Base-by-base conservation (phyloP, 2,329 filamentous ascomycete genomes). In the Aspergillus sp. region DNA sequence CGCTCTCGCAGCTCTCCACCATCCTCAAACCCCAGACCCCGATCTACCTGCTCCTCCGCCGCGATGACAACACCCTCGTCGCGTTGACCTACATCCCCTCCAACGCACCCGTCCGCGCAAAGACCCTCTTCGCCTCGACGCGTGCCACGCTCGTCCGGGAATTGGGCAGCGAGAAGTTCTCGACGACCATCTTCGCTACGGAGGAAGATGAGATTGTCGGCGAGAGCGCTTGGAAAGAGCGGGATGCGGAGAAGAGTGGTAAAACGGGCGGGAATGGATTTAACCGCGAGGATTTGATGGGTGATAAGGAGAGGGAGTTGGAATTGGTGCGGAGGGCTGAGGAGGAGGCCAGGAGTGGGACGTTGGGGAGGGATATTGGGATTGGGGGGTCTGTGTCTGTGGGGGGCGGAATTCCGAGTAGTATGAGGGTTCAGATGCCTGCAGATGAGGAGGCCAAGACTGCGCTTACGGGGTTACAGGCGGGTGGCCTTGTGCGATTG, bases 71-170 rank as follows among this genome's bases (percentile, higher is more conserved):
- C 32, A 57, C 58, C 32, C 62, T 74, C 30, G 68, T 79, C 35
- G 80, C 80, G 2, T 64, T 84, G 25, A 83, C 82, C 33, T 84
- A 82, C 59, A 79, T 85, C 20, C 82, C 82, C 6, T 79, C 80
- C 50, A 70, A 80, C 41, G 81, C 82, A 4, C 79, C 79, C 0
- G 82, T 84, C 33, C 77, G 82, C 32, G 75, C 81, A 51, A 85
- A 85, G 67, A 85, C 80, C 63, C 75, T 85, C 30, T 84, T 84
- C 65, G 82, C 82, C 13, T 77, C 75, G n/a, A 84, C 82, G 33
- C 76, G 81, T 3, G 66, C 81, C 27, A 82, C 80, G 1, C 69
- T 85, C 12, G 72, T 76, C 13, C 69, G 81, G 4, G 81, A 83
- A 58, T 69, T 85, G 20, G 82, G 82, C 39, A 73, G 74, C 43